These are phyloP conservation scores for Venturia aucupariae DNA, from an alignment of 2,329 filamentous ascomycete genomes.

Conservation along the genomic window DNA sequence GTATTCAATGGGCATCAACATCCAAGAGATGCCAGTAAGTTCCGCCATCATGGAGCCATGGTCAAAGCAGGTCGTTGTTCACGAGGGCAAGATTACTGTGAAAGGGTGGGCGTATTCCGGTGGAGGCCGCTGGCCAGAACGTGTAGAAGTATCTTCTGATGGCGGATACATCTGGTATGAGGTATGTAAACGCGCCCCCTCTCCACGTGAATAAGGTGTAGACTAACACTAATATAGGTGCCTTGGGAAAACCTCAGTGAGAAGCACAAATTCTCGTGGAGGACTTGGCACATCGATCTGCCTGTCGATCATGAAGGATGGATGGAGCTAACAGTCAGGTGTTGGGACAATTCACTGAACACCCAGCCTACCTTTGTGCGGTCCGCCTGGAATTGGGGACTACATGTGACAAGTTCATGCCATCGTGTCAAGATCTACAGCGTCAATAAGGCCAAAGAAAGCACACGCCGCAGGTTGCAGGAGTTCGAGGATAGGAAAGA, in stretches of 20 bases:
- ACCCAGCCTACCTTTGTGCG: slow-evolving; percentile 29
- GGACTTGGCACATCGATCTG: slow-evolving; percentile 53
- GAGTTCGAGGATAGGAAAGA: slow-evolving; percentile 10
- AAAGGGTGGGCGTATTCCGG: slow-evolving; percentile 39
- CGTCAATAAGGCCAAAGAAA: slow-evolving; percentile 36
- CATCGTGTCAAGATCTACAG: slow-evolving; percentile 55
- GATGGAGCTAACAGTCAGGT: slow-evolving; percentile 36
- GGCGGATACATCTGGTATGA: slow-evolving; percentile 57
- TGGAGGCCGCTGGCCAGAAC: slow-evolving; percentile 40
- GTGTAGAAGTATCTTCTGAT: slow-evolving; percentile 55
- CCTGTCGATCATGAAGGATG: slow-evolving; percentile 45
- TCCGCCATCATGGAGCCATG: slow-evolving; percentile 57
- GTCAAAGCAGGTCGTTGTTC: slow-evolving; percentile 52
- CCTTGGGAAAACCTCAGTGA: slow-evolving; percentile 49
- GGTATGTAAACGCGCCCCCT: neutral
- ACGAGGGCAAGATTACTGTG: slow-evolving; percentile 48
- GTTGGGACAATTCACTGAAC: slow-evolving; percentile 39
- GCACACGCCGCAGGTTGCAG: slow-evolving; percentile 2
- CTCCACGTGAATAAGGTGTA: neutral
- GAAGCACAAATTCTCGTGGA: slow-evolving; percentile 57
- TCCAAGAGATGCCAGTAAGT: slow-evolving; percentile 64
- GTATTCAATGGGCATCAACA: slow-evolving; percentile 53
- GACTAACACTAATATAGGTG: slow-evolving; percentile 27
- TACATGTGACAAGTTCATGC: slow-evolving; percentile 55
- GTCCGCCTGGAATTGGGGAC: slow-evolving; percentile 48